Base-by-base conservation (phyloP, 768 basidiomycete species). In the Auriscalpium microsporum region DNA sequence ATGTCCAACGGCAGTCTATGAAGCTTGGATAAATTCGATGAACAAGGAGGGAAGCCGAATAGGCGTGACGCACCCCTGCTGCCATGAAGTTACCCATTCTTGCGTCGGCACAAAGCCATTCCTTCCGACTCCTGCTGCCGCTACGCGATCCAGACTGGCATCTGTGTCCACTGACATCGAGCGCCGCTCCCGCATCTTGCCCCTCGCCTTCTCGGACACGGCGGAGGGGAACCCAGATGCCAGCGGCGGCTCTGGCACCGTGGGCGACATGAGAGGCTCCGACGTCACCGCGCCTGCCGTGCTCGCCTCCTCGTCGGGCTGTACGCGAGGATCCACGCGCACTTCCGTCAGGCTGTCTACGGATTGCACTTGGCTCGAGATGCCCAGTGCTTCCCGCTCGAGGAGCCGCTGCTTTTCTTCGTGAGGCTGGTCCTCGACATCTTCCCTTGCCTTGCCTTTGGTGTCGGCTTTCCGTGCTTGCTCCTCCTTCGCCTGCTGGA, bases 21-120 rank as follows among this genome's bases (percentile, higher is more conserved):
- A 40, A 42, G 33, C 21, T 17, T 23, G 16, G 17, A n/a, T 40
- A 28, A 52, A 0, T 28, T 50, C 46, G 52, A 38, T 14, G 36
- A 42, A 5, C 9, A 48, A 13, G n/a, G 33, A 52, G 23, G 21
- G 21, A 44, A 10, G 16, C 4, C 34, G 28, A 52, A 49, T n/a
- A 5, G 44, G 10, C 19, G 37, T 16, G 35, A 65, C 76, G 66
- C 61, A 91, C 92, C 94, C 94, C 78, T 94, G 91, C 63, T 95
- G 90, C 95, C 95, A 98, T 2, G 94, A 94, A 19, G 88, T 81
- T 4, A 93, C 93, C 95, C 96, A 99, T 81, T 93, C 92, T 67
- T 96, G 91, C 3, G 93, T 96, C 10, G 96, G 94, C 8, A 94
- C 76, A 69, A 97, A 99, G 3, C 93, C 91, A 67, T 92, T 94